Evolutionary conservation across 169 alveolate genomes (phyloP).

Genomic region (Ichthyophthirius multifiliis): DNA sequence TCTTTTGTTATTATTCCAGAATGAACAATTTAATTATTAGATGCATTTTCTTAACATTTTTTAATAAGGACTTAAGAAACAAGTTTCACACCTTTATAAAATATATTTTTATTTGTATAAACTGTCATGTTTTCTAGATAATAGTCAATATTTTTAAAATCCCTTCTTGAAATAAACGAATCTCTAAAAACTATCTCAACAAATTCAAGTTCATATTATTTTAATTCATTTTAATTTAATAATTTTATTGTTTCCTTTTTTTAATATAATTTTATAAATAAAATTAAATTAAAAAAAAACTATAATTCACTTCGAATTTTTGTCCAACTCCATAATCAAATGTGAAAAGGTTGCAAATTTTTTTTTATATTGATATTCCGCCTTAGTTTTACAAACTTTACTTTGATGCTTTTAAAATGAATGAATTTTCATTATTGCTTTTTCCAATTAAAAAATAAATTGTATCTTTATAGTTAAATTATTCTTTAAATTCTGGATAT

Average conservation of each 20-base stretch:
- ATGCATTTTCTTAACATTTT: background rate
- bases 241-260: background rate
- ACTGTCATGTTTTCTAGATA: background rate
- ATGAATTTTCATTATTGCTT: background rate
- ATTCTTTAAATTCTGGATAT: background rate
- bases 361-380: background rate
- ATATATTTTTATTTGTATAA: background rate
- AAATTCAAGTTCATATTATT: background rate
- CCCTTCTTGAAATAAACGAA: background rate
- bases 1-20: background rate
- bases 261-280: background rate
- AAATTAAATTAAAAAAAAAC: background rate
- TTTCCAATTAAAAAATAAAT: background rate
- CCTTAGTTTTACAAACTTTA: background rate
- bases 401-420: background rate
- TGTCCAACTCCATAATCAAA: background rate
- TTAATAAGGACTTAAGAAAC: no score
- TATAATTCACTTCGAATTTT: background rate
- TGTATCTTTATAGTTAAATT: background rate
- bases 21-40: background rate
- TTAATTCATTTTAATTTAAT: background rate
- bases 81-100: background rate
- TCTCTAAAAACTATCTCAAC: slow-evolving; percentile 4
- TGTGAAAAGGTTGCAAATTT: background rate
- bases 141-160: background rate